Evolutionary conservation across 371 early-diverging fungal species (phyloP), one percentile per base, ranked within the genome.

Genomic region (Sanchytrium tribonematis): DNA sequence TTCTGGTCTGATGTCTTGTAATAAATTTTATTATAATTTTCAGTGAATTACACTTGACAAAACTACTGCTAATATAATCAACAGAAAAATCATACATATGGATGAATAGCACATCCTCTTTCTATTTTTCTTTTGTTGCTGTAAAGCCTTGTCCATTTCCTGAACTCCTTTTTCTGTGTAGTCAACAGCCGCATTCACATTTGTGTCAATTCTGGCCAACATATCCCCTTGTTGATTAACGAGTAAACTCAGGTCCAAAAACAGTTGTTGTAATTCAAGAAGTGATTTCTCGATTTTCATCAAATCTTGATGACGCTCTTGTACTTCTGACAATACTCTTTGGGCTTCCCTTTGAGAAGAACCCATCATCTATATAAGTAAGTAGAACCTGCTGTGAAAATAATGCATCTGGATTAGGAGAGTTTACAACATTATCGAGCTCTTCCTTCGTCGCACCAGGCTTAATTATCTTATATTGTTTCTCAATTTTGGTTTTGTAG

Each of bases 201-300:
- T 77, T 2, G 75, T 72, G 72, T 88, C 89, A 29, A 90, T 84
- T 68, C 85, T 80, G 67, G 84, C 82, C 29, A 91, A 69, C 16
- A 82, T 72, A 67, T 85, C 84, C 29, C 85, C 90, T 74, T 90
- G 90, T 17, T 84, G 81, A 48, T 85, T 84, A 2, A 90, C 87
- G 72, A 89, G 77, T 71, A 88, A 87, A 68, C 88, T 83, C 90
- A 91, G 88, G 74, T 91, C 90, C 69, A 86, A 80, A 73, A 90
- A 91, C 68, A 91, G 77, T 77, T 88, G 85, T 74, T 88, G 88
- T 68, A 91, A 75, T 81, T 91, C 92, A 66, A 88, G 73, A 70
- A 90, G 87, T 1, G 85, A 84, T 74, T 84, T 83, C 74, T 90
- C 90, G 72, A 92, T 90, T 74, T 84, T 83, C 71, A 88, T 82